Evolutionary conservation across 805 yeast species (phyloP), one percentile per base, ranked within the genome.

Genomic region (Cyberlindnera euphorbiiphila): DNA sequence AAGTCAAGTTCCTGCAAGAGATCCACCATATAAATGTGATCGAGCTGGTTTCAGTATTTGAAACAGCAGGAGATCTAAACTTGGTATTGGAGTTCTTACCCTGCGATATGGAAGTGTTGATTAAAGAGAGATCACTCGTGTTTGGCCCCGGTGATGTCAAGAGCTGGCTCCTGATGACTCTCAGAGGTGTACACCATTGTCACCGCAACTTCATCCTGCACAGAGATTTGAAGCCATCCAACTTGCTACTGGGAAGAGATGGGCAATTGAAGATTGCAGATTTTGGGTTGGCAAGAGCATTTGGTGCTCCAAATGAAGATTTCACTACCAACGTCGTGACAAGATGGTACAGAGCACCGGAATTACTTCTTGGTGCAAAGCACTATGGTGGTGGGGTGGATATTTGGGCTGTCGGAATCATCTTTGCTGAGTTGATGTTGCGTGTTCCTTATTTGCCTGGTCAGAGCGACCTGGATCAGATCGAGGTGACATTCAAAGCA

Each of bases 291-390:
- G 98, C 98, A 0, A 67, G 98, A 45, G 75, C 89, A 3, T 66
- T 86, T 41, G 91, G 94, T 0, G 71, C 81, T 17, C 85, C 89
- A 0, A 76, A 78, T 41, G 93, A 84, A 46, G 74, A 71, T 30
- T 66, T 93, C 59, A 85, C 98, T 0, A 85, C 95, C 2, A 91
- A 89, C 46, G 99, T 93, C 4, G 98, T 93, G 2, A 93, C 99
- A 3, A 66, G 98, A 43, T 93, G 99, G 99, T 93, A 93, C 61
- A 68, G 98, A 38, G 95, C 98, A 0, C 99, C 99, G 0, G 99
- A 93, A 54, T 65, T 93, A 32, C 64, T 93, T 17, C 76, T 91
- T 44, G 97, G 96, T 1, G 83, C 96, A 0, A 72, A 81, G 32
- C 93, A 87, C 59, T 93, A 93, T 54, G 82, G 96, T 0, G 81